Evolutionary conservation across 2,329 filamentous ascomycete species (phyloP), one percentile per base, ranked within the genome.

Genomic region (Hypomyces perniciosus): DNA sequence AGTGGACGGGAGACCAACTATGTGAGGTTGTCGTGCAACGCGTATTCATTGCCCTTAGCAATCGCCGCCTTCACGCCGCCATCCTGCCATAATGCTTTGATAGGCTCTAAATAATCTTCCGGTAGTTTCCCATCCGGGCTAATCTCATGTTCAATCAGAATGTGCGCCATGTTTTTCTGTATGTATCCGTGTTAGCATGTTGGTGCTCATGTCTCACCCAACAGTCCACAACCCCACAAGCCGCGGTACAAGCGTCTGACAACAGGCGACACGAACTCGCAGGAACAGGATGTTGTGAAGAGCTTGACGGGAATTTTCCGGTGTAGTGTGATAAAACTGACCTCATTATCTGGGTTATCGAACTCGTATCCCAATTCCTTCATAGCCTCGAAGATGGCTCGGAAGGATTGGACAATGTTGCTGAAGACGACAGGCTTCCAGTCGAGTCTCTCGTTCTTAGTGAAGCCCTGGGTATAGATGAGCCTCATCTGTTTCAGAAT

Each of bases 401-500:
- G 89, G 74, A 96, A 93, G 2, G 92, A 92, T 61, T 95, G 88
- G 46, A 96, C 77, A 58, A 97, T 80, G 69, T 99, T 99, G 70
- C 86, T 91, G 72, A 96, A 97, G 59, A 97, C 91, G 63, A 96
- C 91, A 12, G 90, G 88, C 61, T 93, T 90, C 80, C 90, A 95
- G 76, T 96, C 90, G 58, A 95, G 83, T 68, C 90, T 88, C 69
- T 97, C 93, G 57, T 82, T 84, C 62, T 88, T 87, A 64, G 84
- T 89, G 73, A 97, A 97, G 46, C 93, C 92, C 68, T 90, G 85
- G 10, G 90, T 84, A 68, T 97, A 93, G 61, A 99, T 96, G 70
- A 99, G 84, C 69, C 92, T 92, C 93, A 99, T 97, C 77, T 97
- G 92, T 75, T 97, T 97, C 58, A 97, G 81, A 53, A 97, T 91